Conservation (phyloP, 129 eudicot genomes). For the Flaveria linearis region DNA sequence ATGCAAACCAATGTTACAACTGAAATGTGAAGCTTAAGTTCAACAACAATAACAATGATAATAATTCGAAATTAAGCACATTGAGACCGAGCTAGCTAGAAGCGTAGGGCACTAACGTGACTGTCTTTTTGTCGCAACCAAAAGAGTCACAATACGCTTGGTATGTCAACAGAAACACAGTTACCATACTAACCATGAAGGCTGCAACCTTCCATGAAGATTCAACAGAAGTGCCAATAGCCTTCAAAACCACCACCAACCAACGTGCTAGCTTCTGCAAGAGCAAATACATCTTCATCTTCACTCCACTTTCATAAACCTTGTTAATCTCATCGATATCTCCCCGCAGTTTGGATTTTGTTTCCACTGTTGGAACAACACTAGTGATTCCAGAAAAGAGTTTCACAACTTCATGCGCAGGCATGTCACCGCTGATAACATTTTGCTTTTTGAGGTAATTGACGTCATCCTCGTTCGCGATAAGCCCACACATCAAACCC, state of each 20-base stretch:
- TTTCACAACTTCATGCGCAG: conserved; percentile 31
- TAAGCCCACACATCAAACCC: conserved; percentile 53
- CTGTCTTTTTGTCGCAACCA: conserved; percentile 17
- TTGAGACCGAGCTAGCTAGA: not conserved
- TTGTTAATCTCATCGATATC: conserved; percentile 4
- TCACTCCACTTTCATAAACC: not conserved
- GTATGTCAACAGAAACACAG: conserved; percentile 14
- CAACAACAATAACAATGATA: no score
- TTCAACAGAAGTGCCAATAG: conserved; percentile 1
- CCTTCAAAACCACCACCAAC: conserved; percentile 12
- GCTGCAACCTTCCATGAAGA: conserved; percentile 26
- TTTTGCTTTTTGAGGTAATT: conserved; percentile 12
- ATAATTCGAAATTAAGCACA: not conserved
- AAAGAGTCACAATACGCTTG: conserved; percentile 26
- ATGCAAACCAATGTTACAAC: not conserved
- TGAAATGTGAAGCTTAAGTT: not conserved
- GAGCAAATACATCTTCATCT: not conserved
- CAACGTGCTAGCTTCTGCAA: conserved; percentile 19
- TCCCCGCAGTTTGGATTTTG: conserved; percentile 10
- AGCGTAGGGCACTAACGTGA: not conserved
- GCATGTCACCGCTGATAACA: conserved; percentile 25
- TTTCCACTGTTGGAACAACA: not conserved
- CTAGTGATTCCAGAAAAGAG: conserved; percentile 42
- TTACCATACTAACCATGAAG: conserved; percentile 14
- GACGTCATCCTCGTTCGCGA: conserved; percentile 39